Conservation (phyloP, 78 protist genomes). For the Acrasis kona region DNA sequence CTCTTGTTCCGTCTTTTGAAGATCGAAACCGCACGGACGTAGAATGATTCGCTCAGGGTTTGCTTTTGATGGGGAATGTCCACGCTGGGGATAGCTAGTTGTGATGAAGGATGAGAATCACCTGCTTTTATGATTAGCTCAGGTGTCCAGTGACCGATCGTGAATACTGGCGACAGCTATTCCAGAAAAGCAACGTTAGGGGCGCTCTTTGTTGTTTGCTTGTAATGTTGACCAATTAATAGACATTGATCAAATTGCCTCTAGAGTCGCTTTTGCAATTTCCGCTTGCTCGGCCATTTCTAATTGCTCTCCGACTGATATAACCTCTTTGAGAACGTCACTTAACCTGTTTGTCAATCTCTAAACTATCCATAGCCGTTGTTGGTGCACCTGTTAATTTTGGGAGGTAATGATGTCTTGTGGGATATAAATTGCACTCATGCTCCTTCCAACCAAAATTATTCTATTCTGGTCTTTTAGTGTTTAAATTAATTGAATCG, state of each 20-base stretch:
- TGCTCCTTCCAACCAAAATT: constrained; percentile 41
- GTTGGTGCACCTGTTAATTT: constrained; percentile 7
- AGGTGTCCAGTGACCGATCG: constrained; percentile 48
- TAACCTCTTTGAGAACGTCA: constrained; percentile 15
- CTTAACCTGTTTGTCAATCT: constrained; percentile 11
- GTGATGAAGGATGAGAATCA: constrained; percentile 21
- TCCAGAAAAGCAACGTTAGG: constrained; percentile 30
- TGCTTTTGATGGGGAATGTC: background rate
- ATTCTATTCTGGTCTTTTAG: too few relatives aligned
- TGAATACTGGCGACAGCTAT: constrained; percentile 26
- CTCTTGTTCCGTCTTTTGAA: background rate
- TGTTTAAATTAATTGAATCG: too few relatives aligned
- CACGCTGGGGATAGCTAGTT: background rate
- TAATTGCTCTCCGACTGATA: constrained; percentile 21
- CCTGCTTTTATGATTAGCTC: constrained; percentile 32
- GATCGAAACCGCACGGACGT: constrained; percentile 20
- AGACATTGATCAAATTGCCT: background rate
- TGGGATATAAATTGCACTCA: constrained; percentile 35
- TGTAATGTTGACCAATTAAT: background rate
- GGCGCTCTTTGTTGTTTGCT: background rate
- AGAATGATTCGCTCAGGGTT: constrained; percentile 18
- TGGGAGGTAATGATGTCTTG: background rate
- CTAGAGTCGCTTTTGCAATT: background rate
- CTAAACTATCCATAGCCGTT: background rate
- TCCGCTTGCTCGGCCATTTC: constrained; percentile 6